Evolutionary conservation across 129 eudicot genomes (phyloP).

Genomic region (Pulicaria dysenterica): DNA sequence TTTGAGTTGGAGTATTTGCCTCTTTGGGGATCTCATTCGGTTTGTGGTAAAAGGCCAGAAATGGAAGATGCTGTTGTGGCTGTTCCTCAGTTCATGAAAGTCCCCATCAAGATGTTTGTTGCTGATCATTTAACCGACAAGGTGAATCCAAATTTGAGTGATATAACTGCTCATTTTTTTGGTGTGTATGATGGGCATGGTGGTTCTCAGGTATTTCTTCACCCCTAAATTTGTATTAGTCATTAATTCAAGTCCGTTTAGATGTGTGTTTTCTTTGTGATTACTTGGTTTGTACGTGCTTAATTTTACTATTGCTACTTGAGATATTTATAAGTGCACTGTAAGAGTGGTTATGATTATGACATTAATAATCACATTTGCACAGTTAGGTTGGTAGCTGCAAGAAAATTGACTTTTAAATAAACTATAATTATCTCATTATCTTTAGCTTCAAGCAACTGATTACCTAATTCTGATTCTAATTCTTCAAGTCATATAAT

Average conservation of each 20-base stretch:
- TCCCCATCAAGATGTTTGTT: slow-evolving; percentile 76
- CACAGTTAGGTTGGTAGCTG: background rate
- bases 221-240: background rate
- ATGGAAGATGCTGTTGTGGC: slow-evolving; percentile 87
- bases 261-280: background rate
- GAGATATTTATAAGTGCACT: background rate
- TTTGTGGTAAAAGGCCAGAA: slow-evolving; percentile 84
- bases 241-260: background rate
- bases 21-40: slow-evolving; percentile 83
- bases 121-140: slow-evolving; percentile 50
- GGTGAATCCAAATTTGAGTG: slow-evolving; percentile 60
- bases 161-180: slow-evolving; percentile 63
- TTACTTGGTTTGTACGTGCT: background rate
- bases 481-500: background rate
- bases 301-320: background rate
- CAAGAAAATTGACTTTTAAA: background rate
- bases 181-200: slow-evolving; percentile 98
- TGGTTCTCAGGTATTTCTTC: slow-evolving; percentile 69
- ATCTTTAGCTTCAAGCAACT: background rate
- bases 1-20: slow-evolving; percentile 74
- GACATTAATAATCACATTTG: background rate
- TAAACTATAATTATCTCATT: background rate
- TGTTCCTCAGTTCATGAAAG: slow-evolving; percentile 68
- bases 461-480: background rate
- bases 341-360: background rate